Conservation (phyloP, 495 filamentous ascomycete genomes). For the Talaromyces proteolyticus region DNA sequence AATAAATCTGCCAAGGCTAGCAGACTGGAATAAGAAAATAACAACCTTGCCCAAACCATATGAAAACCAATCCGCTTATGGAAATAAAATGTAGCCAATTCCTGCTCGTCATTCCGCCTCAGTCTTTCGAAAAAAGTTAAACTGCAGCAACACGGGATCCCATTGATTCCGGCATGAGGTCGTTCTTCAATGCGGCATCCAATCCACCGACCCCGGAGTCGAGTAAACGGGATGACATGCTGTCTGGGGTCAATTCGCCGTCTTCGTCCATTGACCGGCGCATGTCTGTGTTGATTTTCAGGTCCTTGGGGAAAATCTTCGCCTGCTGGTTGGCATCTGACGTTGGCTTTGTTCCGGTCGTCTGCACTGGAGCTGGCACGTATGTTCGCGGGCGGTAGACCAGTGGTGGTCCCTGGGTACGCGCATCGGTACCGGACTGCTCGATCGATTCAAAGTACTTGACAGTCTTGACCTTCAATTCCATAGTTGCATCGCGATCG, state of each 20-base stretch:
- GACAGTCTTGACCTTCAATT: constrained; percentile 82
- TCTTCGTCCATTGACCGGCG: constrained; percentile 28
- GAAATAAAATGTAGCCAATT: too few relatives aligned
- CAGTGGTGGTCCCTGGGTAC: constrained; percentile 49
- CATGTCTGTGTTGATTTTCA: constrained; percentile 40
- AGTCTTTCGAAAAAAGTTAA: constrained; percentile 11
- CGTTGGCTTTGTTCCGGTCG: constrained; percentile 19
- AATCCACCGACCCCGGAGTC: constrained; percentile 45
- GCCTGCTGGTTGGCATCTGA: constrained; percentile 8
- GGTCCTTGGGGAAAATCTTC: constrained; percentile 32
- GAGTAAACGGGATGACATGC: constrained; percentile 60
- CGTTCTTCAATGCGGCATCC: constrained; percentile 32
- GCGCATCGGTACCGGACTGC: constrained; percentile 49
- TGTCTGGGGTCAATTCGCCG: constrained; percentile 57
- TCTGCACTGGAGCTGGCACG: constrained; percentile 25
- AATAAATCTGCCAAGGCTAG: neutral
- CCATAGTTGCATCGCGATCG: constrained; percentile 79
- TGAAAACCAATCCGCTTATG: neutral
- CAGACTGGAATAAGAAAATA: neutral
- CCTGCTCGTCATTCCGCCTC: too few relatives aligned
- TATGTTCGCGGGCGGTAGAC: constrained; percentile 37
- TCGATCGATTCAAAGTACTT: constrained; percentile 63
- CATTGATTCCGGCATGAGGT: constrained; percentile 39
- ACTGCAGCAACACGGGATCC: constrained; percentile 29
- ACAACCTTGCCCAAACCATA: neutral